These are phyloP conservation scores for Durio zibethinus DNA, from an alignment of 345 rosid species.

Conservation along the genomic window DNA sequence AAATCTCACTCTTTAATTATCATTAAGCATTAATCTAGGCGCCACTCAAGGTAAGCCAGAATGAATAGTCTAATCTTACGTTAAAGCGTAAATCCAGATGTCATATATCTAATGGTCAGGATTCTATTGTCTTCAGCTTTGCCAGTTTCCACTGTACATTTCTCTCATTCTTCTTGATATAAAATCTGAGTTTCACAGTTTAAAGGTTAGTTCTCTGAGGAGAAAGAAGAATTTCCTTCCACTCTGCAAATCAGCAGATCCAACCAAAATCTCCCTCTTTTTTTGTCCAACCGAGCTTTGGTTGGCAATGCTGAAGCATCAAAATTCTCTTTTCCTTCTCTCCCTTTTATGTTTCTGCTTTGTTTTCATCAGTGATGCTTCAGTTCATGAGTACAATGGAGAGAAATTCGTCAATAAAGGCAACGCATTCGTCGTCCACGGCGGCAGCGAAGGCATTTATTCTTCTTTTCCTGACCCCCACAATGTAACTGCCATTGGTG, in stretches of 20 bases:
- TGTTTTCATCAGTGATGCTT: conserved; percentile 40
- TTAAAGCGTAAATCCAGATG: not conserved
- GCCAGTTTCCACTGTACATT: not conserved
- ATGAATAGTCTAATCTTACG: not conserved
- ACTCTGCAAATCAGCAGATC: conserved; percentile 33
- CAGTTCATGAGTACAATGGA: conserved; percentile 78
- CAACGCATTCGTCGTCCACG: conserved; percentile 88
- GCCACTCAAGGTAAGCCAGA: not conserved
- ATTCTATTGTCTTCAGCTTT: not conserved
- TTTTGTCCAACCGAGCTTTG: not conserved
- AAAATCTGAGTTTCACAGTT: not conserved
- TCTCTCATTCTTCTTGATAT: not conserved
- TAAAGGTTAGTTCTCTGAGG: not conserved
- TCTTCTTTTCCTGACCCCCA: conserved; percentile 39
- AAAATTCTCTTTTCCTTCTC: conserved; percentile 18
- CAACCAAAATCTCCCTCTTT: conserved; percentile 9
- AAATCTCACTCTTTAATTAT: not conserved
- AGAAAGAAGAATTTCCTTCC: not conserved
- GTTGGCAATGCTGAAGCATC: conserved; percentile 19
- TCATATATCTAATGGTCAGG: not conserved
- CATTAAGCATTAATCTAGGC: not conserved
- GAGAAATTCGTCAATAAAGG: conserved; percentile 77
- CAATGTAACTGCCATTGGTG: conserved; percentile 30
- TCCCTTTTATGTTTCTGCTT: conserved; percentile 27
- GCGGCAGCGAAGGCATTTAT: conserved; percentile 95